phyloP scores from a whole-genome alignment of 306 rosid genomes.

The Albizia julibrissin region DNA sequence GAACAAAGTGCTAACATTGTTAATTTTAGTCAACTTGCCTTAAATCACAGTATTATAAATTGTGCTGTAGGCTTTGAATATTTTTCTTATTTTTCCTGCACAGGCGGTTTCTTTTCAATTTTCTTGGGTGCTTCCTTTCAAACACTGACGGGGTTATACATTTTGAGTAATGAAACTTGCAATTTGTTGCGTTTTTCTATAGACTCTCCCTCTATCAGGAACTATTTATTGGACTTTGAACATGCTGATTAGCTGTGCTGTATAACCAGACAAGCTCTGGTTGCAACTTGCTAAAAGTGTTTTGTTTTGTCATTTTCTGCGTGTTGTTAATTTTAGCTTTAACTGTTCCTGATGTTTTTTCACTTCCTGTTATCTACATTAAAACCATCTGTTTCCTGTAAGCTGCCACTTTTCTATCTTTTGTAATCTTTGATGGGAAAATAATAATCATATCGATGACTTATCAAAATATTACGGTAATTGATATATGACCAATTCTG shows the following conservation, averaged over 20 bases:
- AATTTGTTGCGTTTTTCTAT: slow-evolving; percentile 19
- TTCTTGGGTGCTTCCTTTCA: slow-evolving; percentile 30
- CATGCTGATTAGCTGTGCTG: slow-evolving; percentile 9
- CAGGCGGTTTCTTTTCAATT: slow-evolving; percentile 6
- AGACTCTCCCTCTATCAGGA: slow-evolving; percentile 25
- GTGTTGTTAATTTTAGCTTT: slow-evolving; percentile 21
- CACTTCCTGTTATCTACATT: slow-evolving; percentile 17
- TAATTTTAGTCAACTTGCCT: slow-evolving; percentile 40
- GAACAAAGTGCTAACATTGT: slow-evolving; percentile 23
- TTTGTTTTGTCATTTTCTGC: slow-evolving; percentile 33
- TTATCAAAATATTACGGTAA: slow-evolving; percentile 27
- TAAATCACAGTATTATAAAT: slow-evolving; percentile 29
- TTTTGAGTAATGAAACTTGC: slow-evolving; percentile 18
- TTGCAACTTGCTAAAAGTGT: slow-evolving; percentile 33
- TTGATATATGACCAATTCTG: slow-evolving; percentile 18
- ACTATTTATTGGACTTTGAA: slow-evolving; percentile 14
- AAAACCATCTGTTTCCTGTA: slow-evolving; percentile 25
- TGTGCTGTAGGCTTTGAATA: slow-evolving; percentile 31
- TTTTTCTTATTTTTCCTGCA: slow-evolving; percentile 33
- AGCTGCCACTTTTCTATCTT: slow-evolving; percentile 29
- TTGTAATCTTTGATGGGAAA: slow-evolving; percentile 36
- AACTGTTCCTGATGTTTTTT: slow-evolving; percentile 32
- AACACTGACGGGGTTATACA: slow-evolving; percentile 21
- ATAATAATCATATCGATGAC: slow-evolving; percentile 16
- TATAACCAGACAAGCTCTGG: slow-evolving; percentile 23